Evolutionary conservation across 257 asterid genomes (phyloP).

Genomic region (Paulownia fortunei): DNA sequence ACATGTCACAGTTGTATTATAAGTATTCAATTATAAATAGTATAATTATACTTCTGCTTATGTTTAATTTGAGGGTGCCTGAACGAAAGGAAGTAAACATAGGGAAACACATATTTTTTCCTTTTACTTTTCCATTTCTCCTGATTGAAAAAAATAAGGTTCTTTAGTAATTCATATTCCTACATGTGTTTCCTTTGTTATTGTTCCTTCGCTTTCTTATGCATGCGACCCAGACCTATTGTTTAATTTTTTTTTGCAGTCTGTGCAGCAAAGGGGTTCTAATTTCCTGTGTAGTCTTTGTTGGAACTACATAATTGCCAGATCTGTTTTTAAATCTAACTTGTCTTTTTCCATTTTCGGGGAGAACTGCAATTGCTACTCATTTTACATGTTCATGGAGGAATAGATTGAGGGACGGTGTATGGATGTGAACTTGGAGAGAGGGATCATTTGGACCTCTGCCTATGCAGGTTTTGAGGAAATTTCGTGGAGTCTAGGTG

Average conservation of each 20-base stretch:
- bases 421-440: not conserved
- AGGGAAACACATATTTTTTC: not conserved
- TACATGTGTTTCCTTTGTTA: not conserved
- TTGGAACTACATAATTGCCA: not conserved
- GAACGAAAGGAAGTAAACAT: not conserved
- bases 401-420: not conserved
- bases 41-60: not conserved
- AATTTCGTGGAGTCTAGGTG: too few relatives aligned
- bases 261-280: not conserved
- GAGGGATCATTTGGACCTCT: not conserved
- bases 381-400: not conserved
- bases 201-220: not conserved
- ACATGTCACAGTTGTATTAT: not conserved
- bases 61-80: not conserved
- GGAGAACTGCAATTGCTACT: not conserved
- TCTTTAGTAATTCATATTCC: not conserved
- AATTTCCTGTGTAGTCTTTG: too few relatives aligned
- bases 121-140: not conserved
- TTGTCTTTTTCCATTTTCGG: too few relatives aligned
- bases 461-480: not conserved
- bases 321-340: too few relatives aligned
- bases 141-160: too few relatives aligned
- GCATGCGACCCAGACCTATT: not conserved
- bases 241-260: not conserved
- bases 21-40: not conserved